These are phyloP conservation scores for Phtheirospermum japonicum DNA, from an alignment of 257 asterid species.

Conservation along the genomic window DNA sequence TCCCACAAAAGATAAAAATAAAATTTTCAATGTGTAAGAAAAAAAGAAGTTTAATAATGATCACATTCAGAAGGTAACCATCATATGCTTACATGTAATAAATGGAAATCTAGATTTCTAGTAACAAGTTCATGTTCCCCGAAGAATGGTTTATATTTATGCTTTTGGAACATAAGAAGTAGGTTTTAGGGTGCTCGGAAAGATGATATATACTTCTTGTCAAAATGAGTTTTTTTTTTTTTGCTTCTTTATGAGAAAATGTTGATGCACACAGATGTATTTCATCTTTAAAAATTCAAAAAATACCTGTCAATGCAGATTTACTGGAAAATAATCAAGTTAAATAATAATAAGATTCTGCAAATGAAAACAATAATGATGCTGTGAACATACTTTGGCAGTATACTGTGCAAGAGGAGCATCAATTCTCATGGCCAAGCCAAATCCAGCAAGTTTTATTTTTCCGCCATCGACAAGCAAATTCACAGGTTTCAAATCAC, in stretches of 20 bases:
- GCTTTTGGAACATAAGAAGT: not conserved
- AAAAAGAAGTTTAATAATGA: not conserved
- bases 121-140: no score
- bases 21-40: no score
- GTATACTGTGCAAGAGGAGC: conserved; percentile 16
- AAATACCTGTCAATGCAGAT: not conserved
- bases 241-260: no score
- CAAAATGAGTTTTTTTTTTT: no score
- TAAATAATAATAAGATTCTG: not conserved
- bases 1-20: not conserved
- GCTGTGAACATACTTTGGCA: conserved; percentile 3
- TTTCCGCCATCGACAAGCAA: not conserved
- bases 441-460: conserved; percentile 22
- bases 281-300: no score
- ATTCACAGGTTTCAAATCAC: conserved; percentile 22
- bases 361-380: not conserved
- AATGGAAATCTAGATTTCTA: no score
- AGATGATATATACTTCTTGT: no score
- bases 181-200: not conserved
- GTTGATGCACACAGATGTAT: no score
- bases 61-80: not conserved
- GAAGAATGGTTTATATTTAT: no score
- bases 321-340: not conserved
- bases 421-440: conserved; percentile 6
- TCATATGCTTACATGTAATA: no score